Conservation (phyloP, 2,329 filamentous ascomycete genomes). For the Xylaria polymorpha region DNA sequence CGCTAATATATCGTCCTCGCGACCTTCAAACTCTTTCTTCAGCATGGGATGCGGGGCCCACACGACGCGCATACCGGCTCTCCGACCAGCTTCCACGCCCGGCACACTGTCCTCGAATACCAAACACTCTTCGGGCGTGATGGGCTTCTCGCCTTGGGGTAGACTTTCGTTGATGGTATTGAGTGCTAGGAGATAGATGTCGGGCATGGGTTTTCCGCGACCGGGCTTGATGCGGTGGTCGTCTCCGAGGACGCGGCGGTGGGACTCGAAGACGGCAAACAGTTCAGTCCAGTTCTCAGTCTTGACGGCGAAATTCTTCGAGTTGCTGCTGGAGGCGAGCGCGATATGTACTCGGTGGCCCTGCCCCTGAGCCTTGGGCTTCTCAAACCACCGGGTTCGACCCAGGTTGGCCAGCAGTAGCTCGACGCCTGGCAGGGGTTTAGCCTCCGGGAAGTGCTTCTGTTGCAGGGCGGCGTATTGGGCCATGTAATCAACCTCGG, state of each 20-base stretch:
- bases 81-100: slow-evolving; percentile 87
- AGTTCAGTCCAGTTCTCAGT: slow-evolving; percentile 69
- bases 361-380: slow-evolving; percentile 49
- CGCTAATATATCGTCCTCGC: slow-evolving; percentile 84
- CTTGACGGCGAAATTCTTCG: slow-evolving; percentile 80
- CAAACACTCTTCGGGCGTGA: slow-evolving; percentile 87
- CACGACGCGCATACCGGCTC: slow-evolving; percentile 93
- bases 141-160: slow-evolving; percentile 68
- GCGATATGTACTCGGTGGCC: slow-evolving; percentile 76
- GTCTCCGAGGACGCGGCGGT: slow-evolving; percentile 86
- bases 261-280: slow-evolving; percentile 72
- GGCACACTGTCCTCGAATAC: slow-evolving; percentile 97
- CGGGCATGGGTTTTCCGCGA: slow-evolving; percentile 91
- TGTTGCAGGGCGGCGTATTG: slow-evolving; percentile 73
- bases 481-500: slow-evolving; percentile 72
- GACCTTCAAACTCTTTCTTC: slow-evolving; percentile 77
- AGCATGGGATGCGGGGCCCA: slow-evolving; percentile 91
- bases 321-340: slow-evolving; percentile 83
- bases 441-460: slow-evolving; percentile 77
- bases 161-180: slow-evolving; percentile 84
- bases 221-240: slow-evolving; percentile 81
- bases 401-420: slow-evolving; percentile 72
- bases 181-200: slow-evolving; percentile 92
- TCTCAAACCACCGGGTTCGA: slow-evolving; percentile 63
- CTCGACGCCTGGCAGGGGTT: slow-evolving; percentile 81